Conservation (phyloP, 768 basidiomycete genomes). For the Amanita exitialis region DNA sequence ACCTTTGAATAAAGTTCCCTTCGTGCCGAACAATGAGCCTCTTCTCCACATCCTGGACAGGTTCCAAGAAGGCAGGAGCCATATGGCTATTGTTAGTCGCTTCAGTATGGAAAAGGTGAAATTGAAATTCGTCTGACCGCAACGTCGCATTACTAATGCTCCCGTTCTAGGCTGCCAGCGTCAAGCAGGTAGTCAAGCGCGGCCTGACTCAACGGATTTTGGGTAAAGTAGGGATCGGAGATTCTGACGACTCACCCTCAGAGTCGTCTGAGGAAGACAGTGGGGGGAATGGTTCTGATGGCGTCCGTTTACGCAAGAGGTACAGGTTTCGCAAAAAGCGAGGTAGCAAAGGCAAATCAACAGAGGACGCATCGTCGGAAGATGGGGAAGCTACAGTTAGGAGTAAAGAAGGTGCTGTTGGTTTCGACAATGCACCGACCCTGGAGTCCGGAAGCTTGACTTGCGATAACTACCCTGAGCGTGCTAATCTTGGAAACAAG, state of each 20-base stretch:
- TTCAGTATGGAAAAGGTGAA: conserved; percentile 53
- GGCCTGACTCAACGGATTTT: conserved; percentile 73
- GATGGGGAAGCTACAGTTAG: conserved; percentile 17
- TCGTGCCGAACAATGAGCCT: conserved; percentile 80
- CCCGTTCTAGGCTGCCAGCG: conserved; percentile 46
- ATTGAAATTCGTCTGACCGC: neutral
- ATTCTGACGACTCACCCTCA: conserved; percentile 32
- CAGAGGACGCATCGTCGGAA: conserved; percentile 12
- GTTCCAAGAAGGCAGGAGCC: conserved; percentile 85
- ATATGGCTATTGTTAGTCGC: conserved; percentile 86
- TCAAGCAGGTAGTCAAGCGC: conserved; percentile 77
- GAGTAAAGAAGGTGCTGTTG: conserved; percentile 10
- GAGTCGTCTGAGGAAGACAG: conserved; percentile 28
- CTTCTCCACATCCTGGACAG: conserved; percentile 77
- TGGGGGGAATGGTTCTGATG: conserved; percentile 12
- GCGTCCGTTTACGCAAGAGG: conserved; percentile 4
- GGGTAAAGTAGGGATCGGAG: conserved; percentile 64
- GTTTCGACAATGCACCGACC: neutral
- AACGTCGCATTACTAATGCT: neutral
- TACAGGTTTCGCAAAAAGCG: conserved; percentile 3
- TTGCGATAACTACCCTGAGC: neutral
- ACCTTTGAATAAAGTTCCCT: conserved; percentile 79
- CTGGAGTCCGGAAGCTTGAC: neutral
- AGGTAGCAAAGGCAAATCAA: neutral
- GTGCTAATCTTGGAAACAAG: neutral